Conservation (phyloP, 495 filamentous ascomycete species). For the Annulohypoxylon maeteangense region DNA sequence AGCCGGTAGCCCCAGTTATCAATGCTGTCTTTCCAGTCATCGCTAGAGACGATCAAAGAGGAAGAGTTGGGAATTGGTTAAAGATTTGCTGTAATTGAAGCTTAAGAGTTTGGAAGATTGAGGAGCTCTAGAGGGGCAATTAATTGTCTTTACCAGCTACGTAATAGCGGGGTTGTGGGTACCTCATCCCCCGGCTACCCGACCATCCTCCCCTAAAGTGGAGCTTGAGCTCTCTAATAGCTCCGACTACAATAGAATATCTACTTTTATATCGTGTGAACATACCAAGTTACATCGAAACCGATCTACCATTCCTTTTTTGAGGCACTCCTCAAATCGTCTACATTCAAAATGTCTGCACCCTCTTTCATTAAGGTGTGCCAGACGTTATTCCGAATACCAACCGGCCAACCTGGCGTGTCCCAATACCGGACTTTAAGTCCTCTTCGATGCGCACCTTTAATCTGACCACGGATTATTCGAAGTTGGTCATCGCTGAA, state of each 20-base stretch:
- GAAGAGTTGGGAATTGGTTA: not conserved
- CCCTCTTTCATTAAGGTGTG: slow-evolving; percentile 75
- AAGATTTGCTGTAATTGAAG: not conserved
- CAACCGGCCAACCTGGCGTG: slow-evolving; percentile 79
- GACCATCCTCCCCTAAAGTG: slow-evolving; percentile 8
- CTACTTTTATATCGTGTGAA: not conserved
- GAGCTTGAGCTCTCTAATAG: not conserved
- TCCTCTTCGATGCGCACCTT: slow-evolving; percentile 74
- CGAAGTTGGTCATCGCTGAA: slow-evolving; percentile 64
- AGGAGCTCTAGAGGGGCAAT: slow-evolving; percentile 22
- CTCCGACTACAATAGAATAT: not conserved
- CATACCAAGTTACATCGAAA: not conserved
- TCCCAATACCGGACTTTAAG: slow-evolving; percentile 83
- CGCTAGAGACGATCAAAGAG: not conserved
- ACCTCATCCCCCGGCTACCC: no score
- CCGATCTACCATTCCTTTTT: slow-evolving; percentile 47
- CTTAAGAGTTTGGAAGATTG: not conserved
- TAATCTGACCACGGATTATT: slow-evolving; percentile 71
- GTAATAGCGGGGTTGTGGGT: slow-evolving; percentile 36
- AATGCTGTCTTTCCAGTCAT: slow-evolving; percentile 67
- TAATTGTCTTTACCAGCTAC: not conserved
- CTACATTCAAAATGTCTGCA: slow-evolving; percentile 78
- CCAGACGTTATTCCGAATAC: slow-evolving; percentile 79
- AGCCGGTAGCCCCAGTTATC: slow-evolving; percentile 86
- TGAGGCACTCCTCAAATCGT: slow-evolving; percentile 67